A percentile compares a stretch with the other conserved stretches of the same genome.
phyloP scores from a whole-genome alignment of 441 rosid species.

The Corymbia citriodora region DNA sequence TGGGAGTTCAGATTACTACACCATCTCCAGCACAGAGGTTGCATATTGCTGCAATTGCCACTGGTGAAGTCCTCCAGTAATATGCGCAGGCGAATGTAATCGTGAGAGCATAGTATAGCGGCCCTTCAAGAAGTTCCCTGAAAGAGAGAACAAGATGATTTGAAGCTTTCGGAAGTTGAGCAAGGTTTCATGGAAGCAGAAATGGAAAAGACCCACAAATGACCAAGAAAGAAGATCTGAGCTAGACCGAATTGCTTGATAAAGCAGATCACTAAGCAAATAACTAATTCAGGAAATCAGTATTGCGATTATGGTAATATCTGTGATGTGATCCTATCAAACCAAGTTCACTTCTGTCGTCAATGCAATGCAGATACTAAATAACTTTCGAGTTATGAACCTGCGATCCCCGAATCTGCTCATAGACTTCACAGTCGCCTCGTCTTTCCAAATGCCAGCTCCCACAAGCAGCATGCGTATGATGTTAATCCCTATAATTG shows the following conservation, averaged over 20 bases:
- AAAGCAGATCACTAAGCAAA: background rate
- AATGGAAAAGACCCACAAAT: background rate
- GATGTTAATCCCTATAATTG: background rate
- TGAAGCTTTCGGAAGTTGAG: background rate
- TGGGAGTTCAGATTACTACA: background rate
- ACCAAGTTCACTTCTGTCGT: background rate
- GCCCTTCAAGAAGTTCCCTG: background rate
- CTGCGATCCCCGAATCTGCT: background rate
- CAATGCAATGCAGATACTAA: background rate
- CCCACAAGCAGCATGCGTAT: background rate
- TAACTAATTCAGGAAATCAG: background rate
- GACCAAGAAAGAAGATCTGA: background rate
- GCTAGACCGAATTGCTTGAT: background rate
- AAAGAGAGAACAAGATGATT: background rate
- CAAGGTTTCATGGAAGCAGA: background rate
- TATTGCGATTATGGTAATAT: background rate
- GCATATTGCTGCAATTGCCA: background rate
- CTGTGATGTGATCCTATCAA: background rate
- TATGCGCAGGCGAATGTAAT: background rate
- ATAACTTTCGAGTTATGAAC: background rate
- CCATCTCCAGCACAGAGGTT: conserved; percentile 1
- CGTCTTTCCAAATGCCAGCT: background rate
- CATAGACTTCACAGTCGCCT: background rate
- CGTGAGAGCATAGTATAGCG: background rate
- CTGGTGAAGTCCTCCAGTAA: background rate